A percentile compares a stretch with the other conserved stretches of the same genome.
These are phyloP conservation scores for Ogataea trehalophila DNA, from an alignment of 805 yeast genomes.

Conservation along the genomic window DNA sequence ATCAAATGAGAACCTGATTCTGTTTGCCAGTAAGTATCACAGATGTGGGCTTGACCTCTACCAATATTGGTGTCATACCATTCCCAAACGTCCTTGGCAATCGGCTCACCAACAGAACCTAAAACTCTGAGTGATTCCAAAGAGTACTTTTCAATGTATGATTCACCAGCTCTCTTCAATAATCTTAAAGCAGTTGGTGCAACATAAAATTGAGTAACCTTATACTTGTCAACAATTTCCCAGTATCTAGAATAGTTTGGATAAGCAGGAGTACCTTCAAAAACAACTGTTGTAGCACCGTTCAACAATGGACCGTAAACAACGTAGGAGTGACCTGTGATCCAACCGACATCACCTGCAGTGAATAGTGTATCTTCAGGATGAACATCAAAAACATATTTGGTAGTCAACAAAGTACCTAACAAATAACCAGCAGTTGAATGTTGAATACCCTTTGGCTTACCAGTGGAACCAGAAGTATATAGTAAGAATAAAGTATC, in stretches of 20 bases:
- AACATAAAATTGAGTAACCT: constrained; percentile 93
- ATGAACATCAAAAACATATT: constrained; percentile 90
- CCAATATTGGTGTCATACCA: constrained; percentile 96
- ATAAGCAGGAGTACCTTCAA: constrained; percentile 97
- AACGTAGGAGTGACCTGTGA: constrained; percentile 96
- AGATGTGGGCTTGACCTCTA: constrained; percentile 79
- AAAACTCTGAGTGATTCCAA: constrained; percentile 82
- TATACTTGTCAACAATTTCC: constrained; percentile 89
- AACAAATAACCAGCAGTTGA: constrained; percentile 90
- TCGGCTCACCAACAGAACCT: constrained; percentile 98
- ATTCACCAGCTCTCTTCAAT: constrained; percentile 78
- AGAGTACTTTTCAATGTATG: constrained; percentile 74
- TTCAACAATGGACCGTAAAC: constrained; percentile 86
- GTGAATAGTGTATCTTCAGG: constrained; percentile 85
- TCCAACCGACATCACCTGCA: constrained; percentile 99
- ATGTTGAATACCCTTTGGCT: constrained; percentile 97
- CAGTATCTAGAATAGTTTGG: constrained; percentile 95
- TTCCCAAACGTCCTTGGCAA: constrained; percentile 97
- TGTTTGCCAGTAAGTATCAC: constrained; percentile 99
- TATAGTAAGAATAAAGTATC: constrained; percentile 94
- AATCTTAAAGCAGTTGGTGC: constrained; percentile 98
- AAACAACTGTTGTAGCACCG: constrained; percentile 89
- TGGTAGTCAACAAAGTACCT: constrained; percentile 88
- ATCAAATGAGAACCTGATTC: constrained; percentile 95
- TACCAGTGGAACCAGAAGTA: constrained; percentile 97